Evolutionary conservation across 176 grass and related monocot species (phyloP), one percentile per base, ranked within the genome.

Genomic region (Phragmites australis): DNA sequence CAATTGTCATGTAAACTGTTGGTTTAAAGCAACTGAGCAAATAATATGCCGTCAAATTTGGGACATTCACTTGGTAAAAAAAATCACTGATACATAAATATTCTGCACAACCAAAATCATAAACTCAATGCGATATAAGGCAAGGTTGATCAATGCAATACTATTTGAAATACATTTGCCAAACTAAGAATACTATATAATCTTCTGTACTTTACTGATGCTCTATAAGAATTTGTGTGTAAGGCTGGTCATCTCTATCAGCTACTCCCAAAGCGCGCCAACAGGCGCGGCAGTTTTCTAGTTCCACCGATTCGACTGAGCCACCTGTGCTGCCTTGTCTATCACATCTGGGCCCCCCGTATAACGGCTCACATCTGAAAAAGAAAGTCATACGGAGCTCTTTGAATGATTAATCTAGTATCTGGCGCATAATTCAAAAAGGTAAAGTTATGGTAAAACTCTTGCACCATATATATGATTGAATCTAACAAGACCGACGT

Each of bases 351-450:
- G 47, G 78, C 77, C 23, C 91, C 92, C 25, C 92, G 55, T 66
- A 99, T 89, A 66, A 99, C 30, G n/a, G 82, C 92, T 91, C 88
- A 82, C 96, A 99, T 65, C 96, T 99, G 86, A 39, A 19, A 82
- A n/a, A 76, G 52, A 76, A 32, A 16, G 55, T 82, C 25, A 78
- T 23, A 45, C 21, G 40, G 3, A 64, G 22, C 11, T 57, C 45
- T 55, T 53, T 37, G 19, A 41, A 41, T 10, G 62, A 65, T 69
- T 61, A 61, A 61, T 61, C 58, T 61, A 61, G 58, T 32, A n/a
- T 32, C 58, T 31, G 1, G 26, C 58, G 31, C 14, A 8, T 62
- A 27, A 62, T 1, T 18, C 25, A 44, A 26, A 84, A 72, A 66
- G 11, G 29, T 29, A 43, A 41, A 21, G 9, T 9, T 88, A 54